Conservation (phyloP, 257 asterid species). For the Dorcoceras hygrometricum region DNA sequence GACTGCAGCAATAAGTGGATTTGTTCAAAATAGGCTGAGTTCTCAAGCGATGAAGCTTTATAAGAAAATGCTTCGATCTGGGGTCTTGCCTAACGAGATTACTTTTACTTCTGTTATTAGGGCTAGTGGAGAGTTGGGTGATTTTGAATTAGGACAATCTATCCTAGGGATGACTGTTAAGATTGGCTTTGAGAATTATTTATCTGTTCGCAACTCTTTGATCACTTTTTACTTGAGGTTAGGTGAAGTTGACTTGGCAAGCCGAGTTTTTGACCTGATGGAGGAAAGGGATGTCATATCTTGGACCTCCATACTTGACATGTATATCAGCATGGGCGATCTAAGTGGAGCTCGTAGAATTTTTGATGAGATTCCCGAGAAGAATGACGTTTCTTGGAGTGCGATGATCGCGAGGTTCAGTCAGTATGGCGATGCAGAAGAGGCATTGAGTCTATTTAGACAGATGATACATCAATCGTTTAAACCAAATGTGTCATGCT, state of each 20-base stretch:
- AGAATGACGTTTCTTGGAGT: constrained; percentile 79
- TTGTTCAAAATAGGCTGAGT: constrained; percentile 54
- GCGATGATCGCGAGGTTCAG: constrained; percentile 69
- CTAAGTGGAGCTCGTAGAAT: constrained; percentile 54
- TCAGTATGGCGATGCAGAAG: constrained; percentile 68
- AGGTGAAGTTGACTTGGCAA: constrained; percentile 46
- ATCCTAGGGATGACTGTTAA: constrained; percentile 52
- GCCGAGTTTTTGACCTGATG: constrained; percentile 52
- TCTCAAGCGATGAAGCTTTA: constrained; percentile 47
- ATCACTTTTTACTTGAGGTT: constrained; percentile 45
- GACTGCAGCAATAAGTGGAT: constrained; percentile 75
- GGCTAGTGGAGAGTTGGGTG: constrained; percentile 61
- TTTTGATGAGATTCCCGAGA: constrained; percentile 68
- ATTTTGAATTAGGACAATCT: constrained; percentile 48
- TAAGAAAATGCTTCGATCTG: constrained; percentile 47
- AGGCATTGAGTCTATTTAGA: constrained; percentile 49
- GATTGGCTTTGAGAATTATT: constrained; percentile 48
- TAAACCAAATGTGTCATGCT: constrained; percentile 61
- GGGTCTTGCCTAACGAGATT: constrained; percentile 58
- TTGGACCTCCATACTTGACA: constrained; percentile 68
- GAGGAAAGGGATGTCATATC: constrained; percentile 64
- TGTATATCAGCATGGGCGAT: constrained; percentile 54
- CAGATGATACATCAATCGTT: constrained; percentile 45
- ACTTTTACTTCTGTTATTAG: constrained; percentile 57
- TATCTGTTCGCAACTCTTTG: constrained; percentile 66